Conservation (phyloP, 495 filamentous ascomycete species). For the Penicillium herquei region DNA sequence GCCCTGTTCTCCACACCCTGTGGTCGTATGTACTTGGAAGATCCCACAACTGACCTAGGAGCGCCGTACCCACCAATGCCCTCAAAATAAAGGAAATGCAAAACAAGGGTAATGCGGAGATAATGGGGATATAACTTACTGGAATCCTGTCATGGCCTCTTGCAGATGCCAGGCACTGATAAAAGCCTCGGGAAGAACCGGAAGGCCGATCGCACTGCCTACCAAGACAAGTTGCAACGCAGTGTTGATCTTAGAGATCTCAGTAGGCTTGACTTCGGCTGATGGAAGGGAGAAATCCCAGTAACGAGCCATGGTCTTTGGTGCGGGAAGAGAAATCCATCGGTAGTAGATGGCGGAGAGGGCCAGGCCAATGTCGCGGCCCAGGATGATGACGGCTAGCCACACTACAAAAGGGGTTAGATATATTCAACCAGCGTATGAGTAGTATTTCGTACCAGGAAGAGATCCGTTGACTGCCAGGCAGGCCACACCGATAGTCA, state of each 20-base stretch:
- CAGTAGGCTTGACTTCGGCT: constrained; percentile 89
- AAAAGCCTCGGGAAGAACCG: constrained; percentile 54
- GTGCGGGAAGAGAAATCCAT: constrained; percentile 87
- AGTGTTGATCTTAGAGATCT: constrained; percentile 88
- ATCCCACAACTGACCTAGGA: constrained; percentile 8
- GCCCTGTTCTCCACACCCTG: constrained; percentile 50
- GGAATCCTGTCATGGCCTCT: constrained; percentile 59
- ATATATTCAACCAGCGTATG: neutral
- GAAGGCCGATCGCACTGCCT: constrained; percentile 71
- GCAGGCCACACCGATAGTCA: constrained; percentile 86
- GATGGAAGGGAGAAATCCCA: constrained; percentile 96
- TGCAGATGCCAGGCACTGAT: constrained; percentile 50
- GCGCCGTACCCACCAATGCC: neutral
- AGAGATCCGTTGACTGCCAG: constrained; percentile 78
- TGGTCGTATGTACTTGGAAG: constrained; percentile 42
- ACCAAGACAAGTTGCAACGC: constrained; percentile 76
- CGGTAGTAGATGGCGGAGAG: constrained; percentile 91
- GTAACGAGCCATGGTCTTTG: constrained; percentile 89
- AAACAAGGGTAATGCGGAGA: neutral
- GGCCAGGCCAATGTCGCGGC: constrained; percentile 82
- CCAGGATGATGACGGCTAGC: constrained; percentile 84
- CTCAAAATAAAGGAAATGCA: neutral
- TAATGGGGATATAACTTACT: constrained; percentile 54
- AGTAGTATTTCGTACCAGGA: constrained; percentile 55
- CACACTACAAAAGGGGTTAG: constrained; percentile 55